Evolutionary conservation across 2,329 filamentous ascomycete species (phyloP).

Genomic region (Purpureocillium takamizusanense): DNA sequence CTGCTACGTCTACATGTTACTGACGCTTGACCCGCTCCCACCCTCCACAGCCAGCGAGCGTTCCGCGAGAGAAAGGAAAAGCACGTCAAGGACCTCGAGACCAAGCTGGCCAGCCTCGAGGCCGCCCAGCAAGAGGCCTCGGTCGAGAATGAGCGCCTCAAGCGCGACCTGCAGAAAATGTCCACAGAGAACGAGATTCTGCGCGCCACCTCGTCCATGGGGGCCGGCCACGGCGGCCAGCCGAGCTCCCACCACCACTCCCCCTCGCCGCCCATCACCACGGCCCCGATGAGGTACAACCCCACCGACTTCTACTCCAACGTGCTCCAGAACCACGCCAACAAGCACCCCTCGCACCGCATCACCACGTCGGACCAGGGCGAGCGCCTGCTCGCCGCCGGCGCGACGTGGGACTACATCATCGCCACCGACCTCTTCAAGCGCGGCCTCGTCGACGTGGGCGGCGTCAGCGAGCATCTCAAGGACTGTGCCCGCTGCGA

Average conservation of each 20-base stretch:
- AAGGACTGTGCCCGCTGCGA: conserved; percentile 72
- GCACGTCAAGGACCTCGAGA: conserved; percentile 87
- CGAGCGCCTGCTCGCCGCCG: conserved; percentile 62
- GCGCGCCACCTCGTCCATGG: conserved; percentile 59
- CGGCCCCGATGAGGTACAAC: conserved; percentile 62
- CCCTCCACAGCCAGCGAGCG: conserved; percentile 69
- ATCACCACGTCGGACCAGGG: conserved; percentile 57
- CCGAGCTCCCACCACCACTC: no score
- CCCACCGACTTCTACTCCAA: conserved; percentile 64
- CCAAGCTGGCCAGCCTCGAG: conserved; percentile 71
- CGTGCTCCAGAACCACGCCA: conserved; percentile 50
- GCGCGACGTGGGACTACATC: conserved; percentile 84
- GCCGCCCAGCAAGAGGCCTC: conserved; percentile 62
- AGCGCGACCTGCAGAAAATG: conserved; percentile 72
- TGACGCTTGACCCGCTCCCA: no score
- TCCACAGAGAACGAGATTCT: conserved; percentile 90
- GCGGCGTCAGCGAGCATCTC: conserved; percentile 68
- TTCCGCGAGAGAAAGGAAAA: conserved; percentile 94
- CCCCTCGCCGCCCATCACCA: conserved; percentile 40
- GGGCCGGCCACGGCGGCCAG: conserved; percentile 16
- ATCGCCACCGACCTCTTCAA: conserved; percentile 70
- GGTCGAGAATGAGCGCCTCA: conserved; percentile 79
- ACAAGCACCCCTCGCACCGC: conserved; percentile 59
- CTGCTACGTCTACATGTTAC: not conserved
- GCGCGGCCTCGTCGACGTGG: conserved; percentile 71